Percentiles rank a stretch among this genome's conserved stretches.
These are phyloP conservation scores for Globisporangium ultimum DNA, from an alignment of 352 stramenopile genomes.

Conservation along the genomic window DNA sequence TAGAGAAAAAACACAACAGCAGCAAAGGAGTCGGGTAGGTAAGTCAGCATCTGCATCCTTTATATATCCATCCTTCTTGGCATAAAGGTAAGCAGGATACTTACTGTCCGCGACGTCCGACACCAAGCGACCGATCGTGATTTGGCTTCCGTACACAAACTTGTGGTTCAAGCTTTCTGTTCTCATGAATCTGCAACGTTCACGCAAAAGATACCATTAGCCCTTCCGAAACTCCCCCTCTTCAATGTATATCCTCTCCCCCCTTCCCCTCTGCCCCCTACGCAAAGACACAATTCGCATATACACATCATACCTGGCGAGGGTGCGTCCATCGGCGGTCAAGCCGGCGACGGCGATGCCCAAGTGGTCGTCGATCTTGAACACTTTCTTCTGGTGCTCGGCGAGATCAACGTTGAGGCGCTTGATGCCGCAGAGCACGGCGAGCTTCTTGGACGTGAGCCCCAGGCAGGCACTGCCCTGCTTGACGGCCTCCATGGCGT, in stretches of 20 bases:
- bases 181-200: conserved; percentile 84
- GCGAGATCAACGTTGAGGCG: conserved; percentile 88
- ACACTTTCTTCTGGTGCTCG: conserved; percentile 97
- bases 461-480: conserved; percentile 96
- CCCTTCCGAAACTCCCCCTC: not conserved
- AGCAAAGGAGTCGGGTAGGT: not conserved
- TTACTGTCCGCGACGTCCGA: conserved; percentile 95
- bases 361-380: conserved; percentile 99
- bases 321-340: conserved; percentile 95
- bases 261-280: not conserved
- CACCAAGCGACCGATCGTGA: conserved; percentile 94
- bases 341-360: conserved; percentile 97
- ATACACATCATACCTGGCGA: conserved; percentile 62
- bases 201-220: no score
- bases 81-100: conserved; percentile 3
- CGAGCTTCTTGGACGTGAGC: conserved; percentile 91
- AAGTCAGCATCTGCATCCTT: conserved; percentile 1
- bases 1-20: not conserved
- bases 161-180: conserved; percentile 99
- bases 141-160: conserved; percentile 97
- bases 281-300: not conserved
- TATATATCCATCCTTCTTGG: not conserved
- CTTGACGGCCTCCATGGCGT: conserved; percentile 95
- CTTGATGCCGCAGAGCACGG: conserved; percentile 91
- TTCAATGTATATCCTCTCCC: conserved; percentile 1